Evolutionary conservation across 2,329 filamentous ascomycete species (phyloP).

Genomic region (Neofusicoccum umdonicola): DNA sequence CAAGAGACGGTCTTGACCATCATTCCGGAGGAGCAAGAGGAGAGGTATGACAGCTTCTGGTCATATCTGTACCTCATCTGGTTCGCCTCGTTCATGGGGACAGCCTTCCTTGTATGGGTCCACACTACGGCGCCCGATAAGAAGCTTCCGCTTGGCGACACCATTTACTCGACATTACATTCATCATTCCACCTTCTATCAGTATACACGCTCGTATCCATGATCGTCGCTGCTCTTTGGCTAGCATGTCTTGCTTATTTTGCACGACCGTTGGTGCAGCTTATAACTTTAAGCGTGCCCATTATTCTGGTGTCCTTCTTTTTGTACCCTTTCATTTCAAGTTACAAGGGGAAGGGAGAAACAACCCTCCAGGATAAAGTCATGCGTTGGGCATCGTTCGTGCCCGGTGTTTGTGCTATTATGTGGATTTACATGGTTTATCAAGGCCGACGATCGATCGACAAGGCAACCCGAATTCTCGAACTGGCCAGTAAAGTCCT

Average conservation of each 20-base stretch:
- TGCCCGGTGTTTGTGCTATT: slow-evolving; percentile 70
- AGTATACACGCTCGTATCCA: slow-evolving; percentile 85
- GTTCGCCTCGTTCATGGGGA: slow-evolving; percentile 79
- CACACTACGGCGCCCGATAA: slow-evolving; percentile 72
- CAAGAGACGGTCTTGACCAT: slow-evolving; percentile 56
- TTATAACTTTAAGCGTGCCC: slow-evolving; percentile 81
- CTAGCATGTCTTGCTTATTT: slow-evolving; percentile 84
- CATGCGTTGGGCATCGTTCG: slow-evolving; percentile 82
- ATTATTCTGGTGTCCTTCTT: slow-evolving; percentile 85
- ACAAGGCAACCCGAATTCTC: slow-evolving; percentile 80
- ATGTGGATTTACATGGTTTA: slow-evolving; percentile 83
- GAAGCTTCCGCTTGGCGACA: slow-evolving; percentile 79
- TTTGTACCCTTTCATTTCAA: slow-evolving; percentile 85
- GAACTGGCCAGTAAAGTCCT: slow-evolving; percentile 91
- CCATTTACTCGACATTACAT: slow-evolving; percentile 85
- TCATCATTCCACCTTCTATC: slow-evolving; percentile 86
- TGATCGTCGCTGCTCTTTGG: slow-evolving; percentile 87
- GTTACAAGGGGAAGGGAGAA: slow-evolving; percentile 74
- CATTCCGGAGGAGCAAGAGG: slow-evolving; percentile 54
- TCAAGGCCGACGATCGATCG: slow-evolving; percentile 75
- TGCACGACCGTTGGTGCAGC: slow-evolving; percentile 75
- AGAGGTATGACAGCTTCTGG: slow-evolving; percentile 86
- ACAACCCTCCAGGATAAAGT: slow-evolving; percentile 76
- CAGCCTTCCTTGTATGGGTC: slow-evolving; percentile 84
- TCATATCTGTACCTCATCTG: slow-evolving; percentile 85